Conservation (phyloP, 768 basidiomycete genomes). For the Auriscalpium microsporum region DNA sequence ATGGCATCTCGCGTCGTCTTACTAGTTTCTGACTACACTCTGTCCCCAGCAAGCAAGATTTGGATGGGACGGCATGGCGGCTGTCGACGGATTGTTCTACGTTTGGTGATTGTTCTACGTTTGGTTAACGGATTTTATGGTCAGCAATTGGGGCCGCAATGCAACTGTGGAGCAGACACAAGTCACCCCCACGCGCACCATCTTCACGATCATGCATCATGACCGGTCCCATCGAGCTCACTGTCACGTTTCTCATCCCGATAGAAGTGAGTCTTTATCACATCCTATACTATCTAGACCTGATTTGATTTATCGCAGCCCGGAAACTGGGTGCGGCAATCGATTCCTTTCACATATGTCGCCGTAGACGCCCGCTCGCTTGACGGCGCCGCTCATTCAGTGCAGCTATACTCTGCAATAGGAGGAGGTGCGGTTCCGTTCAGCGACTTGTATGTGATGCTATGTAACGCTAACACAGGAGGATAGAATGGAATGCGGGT, state of each 20-base stretch:
- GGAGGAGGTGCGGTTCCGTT: conserved; percentile 11
- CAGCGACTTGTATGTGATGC: not conserved
- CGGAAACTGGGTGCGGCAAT: conserved; percentile 18
- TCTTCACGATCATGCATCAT: not conserved
- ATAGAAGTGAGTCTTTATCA: conserved; percentile 12
- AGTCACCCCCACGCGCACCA: conserved; percentile 1
- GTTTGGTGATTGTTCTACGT: too few species aligned
- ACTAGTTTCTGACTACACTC: too few species aligned
- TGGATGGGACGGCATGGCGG: too few species aligned
- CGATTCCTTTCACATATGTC: conserved; percentile 21
- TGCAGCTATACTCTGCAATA: conserved; percentile 22
- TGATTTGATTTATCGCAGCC: not conserved
- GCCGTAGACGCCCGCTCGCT: conserved; percentile 9
- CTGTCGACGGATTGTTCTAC: too few species aligned
- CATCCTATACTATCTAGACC: not conserved
- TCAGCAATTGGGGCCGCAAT: too few species aligned
- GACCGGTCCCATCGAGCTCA: conserved; percentile 13
- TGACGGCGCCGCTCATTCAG: conserved; percentile 15
- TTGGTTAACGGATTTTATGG: too few species aligned
- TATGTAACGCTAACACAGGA: not conserved
- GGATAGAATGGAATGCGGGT: not conserved
- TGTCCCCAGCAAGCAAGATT: too few species aligned
- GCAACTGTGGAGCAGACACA: too few species aligned
- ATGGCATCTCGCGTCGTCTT: too few species aligned
- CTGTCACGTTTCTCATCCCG: conserved; percentile 21